Evolutionary conservation across 1,284 basidiomycete species (phyloP).

Genomic region (Pseudozyma thailandica): DNA sequence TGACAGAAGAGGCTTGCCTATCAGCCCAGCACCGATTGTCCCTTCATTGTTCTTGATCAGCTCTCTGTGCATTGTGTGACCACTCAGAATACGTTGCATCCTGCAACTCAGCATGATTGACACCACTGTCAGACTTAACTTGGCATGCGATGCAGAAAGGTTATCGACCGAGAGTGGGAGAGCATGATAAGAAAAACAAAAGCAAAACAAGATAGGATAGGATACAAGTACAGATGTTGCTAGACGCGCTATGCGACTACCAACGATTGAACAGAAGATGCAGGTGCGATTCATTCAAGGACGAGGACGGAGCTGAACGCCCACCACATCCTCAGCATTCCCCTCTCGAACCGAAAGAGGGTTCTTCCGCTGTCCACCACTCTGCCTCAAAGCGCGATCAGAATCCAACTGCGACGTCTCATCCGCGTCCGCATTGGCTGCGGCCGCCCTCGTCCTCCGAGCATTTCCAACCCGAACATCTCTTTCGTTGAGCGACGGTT

Average conservation of each 20-base stretch:
- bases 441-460: neutral
- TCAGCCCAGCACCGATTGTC: too few species aligned
- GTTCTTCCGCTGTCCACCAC: constrained; percentile 12
- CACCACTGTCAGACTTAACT: neutral
- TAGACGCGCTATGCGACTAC: too few species aligned
- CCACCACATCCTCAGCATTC: constrained; percentile 13
- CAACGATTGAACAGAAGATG: too few species aligned
- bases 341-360: neutral
- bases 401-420: neutral
- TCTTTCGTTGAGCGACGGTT: constrained; percentile 1
- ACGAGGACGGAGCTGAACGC: constrained; percentile 21
- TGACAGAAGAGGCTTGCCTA: too few species aligned
- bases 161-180: too few species aligned
- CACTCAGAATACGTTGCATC: too few species aligned
- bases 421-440: constrained; percentile 7
- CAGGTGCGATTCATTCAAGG: too few species aligned
- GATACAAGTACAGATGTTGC: constrained; percentile 20
- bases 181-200: neutral
- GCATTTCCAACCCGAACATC: neutral
- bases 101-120: neutral
- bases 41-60: too few species aligned
- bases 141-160: neutral
- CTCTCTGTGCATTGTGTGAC: too few species aligned
- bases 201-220: neutral
- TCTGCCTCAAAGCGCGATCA: constrained; percentile 12